A percentile compares a stretch with the other conserved stretches of the same genome.
These are phyloP conservation scores for Conringia planisiliqua DNA, from an alignment of 345 rosid species.

Conservation along the genomic window DNA sequence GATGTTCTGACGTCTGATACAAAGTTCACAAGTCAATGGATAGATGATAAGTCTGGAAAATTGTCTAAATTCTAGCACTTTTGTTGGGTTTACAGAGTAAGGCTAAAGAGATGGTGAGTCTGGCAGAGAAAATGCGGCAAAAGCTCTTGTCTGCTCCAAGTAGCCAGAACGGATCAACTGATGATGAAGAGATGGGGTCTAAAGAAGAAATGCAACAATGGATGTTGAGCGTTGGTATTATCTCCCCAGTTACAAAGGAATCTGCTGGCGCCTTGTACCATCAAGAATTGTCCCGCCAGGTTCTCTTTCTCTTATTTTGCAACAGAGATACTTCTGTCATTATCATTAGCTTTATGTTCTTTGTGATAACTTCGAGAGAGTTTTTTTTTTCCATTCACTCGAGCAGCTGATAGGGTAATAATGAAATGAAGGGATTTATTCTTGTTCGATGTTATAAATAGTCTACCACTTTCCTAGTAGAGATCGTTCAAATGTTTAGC, in stretches of 20 bases:
- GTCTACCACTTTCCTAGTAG: background rate
- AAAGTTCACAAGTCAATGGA: background rate
- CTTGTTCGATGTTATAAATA: background rate
- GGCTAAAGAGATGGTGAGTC: slow-evolving; percentile 90
- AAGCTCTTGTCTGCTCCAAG: slow-evolving; percentile 70
- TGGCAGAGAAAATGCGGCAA: slow-evolving; percentile 92
- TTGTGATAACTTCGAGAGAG: background rate
- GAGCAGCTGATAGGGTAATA: background rate
- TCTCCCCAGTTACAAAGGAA: slow-evolving; percentile 93
- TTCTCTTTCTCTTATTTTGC: slow-evolving; percentile 29
- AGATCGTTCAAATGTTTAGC: background rate
- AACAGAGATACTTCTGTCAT: background rate
- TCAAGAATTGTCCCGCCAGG: slow-evolving; percentile 94
- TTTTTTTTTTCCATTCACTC: background rate
- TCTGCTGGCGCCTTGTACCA: slow-evolving; percentile 95
- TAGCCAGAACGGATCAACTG: slow-evolving; percentile 49
- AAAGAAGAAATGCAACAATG: slow-evolving; percentile 94
- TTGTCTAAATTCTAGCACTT: background rate
- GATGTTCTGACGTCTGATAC: background rate
- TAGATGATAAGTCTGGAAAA: background rate
- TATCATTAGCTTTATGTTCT: background rate
- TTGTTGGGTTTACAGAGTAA: slow-evolving; percentile 54
- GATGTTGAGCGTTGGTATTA: slow-evolving; percentile 93
- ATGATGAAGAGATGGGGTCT: slow-evolving; percentile 88
- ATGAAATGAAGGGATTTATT: background rate